phyloP scores from a whole-genome alignment of 2,329 filamentous ascomycete species.

The Lachnellula cervina region DNA sequence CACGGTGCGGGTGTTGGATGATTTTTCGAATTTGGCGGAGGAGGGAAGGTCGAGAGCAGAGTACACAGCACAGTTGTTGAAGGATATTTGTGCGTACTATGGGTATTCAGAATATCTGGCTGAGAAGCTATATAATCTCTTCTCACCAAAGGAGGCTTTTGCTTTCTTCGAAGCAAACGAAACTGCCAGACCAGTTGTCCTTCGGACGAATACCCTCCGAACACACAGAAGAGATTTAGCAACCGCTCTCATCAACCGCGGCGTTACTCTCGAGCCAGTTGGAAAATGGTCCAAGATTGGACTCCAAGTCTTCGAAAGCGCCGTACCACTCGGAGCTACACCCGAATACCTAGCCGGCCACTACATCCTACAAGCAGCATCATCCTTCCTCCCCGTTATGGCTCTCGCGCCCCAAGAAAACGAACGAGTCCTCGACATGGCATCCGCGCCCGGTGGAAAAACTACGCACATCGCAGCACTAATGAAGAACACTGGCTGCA shows the following conservation, averaged over 20 bases:
- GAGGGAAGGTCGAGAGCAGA: conserved; percentile 78
- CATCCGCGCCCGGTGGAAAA: conserved; percentile 91
- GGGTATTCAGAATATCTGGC: conserved; percentile 93
- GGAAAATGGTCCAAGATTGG: conserved; percentile 99
- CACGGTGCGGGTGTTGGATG: conserved; percentile 83
- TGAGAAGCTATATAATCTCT: conserved; percentile 90
- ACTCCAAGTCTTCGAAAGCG: conserved; percentile 90
- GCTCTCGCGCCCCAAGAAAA: conserved; percentile 89
- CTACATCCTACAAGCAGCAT: conserved; percentile 96
- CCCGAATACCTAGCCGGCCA: conserved; percentile 96
- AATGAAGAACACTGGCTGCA: conserved; percentile 94
- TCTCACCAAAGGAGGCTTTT: conserved; percentile 88
- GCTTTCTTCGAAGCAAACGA: conserved; percentile 99
- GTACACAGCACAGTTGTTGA: conserved; percentile 79
- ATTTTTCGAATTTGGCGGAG: conserved; percentile 78
- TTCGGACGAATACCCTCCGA: conserved; percentile 92
- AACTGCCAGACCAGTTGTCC: conserved; percentile 85
- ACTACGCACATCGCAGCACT: conserved; percentile 93
- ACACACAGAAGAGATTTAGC: conserved; percentile 74
- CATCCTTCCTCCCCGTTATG: conserved; percentile 96
- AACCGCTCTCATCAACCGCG: conserved; percentile 89
- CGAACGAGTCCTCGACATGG: conserved; percentile 89
- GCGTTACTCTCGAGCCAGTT: conserved; percentile 91
- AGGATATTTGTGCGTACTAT: conserved; percentile 95
- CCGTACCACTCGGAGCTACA: conserved; percentile 76